Conservation (phyloP, 1,284 basidiomycete species). For the Termitomyces sp. region DNA sequence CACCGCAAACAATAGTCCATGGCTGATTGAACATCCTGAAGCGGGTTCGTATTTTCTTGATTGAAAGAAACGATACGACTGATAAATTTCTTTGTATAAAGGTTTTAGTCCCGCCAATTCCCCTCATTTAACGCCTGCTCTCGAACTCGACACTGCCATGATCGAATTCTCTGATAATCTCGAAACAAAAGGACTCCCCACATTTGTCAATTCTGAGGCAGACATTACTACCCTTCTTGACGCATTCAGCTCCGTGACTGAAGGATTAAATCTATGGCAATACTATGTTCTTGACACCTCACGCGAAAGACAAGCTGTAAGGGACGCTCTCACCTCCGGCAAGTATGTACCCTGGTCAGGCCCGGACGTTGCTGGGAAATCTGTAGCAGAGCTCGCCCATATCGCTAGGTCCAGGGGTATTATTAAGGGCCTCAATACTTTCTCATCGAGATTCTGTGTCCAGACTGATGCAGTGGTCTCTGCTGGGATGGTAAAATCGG, state of each 20-base stretch:
- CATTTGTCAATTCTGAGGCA: slow-evolving; percentile 50
- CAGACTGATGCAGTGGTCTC: slow-evolving; percentile 56
- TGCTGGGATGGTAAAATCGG: slow-evolving; percentile 69
- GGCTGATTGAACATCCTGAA: slow-evolving; percentile 92
- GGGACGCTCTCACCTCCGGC: slow-evolving; percentile 41
- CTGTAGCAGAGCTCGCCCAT: slow-evolving; percentile 64
- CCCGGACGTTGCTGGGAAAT: slow-evolving; percentile 50
- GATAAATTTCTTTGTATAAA: slow-evolving; percentile 25
- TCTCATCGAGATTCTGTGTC: slow-evolving; percentile 66
- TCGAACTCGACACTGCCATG: slow-evolving; percentile 84
- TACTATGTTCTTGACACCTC: slow-evolving; percentile 84
- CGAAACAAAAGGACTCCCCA: slow-evolving; percentile 65
- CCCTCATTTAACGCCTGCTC: slow-evolving; percentile 83
- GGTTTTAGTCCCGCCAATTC: slow-evolving; percentile 87
- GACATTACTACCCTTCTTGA: slow-evolving; percentile 68
- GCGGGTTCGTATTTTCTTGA: slow-evolving; percentile 53
- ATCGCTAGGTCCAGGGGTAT: slow-evolving; percentile 51
- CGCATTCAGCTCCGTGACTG: slow-evolving; percentile 60
- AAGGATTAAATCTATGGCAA: slow-evolving; percentile 78
- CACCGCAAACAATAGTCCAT: slow-evolving; percentile 87
- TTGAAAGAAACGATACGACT: slow-evolving; percentile 8
- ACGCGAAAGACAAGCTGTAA: slow-evolving; percentile 51
- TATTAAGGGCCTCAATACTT: slow-evolving; percentile 53
- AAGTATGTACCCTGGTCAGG: slow-evolving; percentile 53
- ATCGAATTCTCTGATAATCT: slow-evolving; percentile 74